Evolutionary conservation across 768 basidiomycete species (phyloP), one percentile per base, ranked within the genome.

Genomic region (Leccinum longicurvipes): DNA sequence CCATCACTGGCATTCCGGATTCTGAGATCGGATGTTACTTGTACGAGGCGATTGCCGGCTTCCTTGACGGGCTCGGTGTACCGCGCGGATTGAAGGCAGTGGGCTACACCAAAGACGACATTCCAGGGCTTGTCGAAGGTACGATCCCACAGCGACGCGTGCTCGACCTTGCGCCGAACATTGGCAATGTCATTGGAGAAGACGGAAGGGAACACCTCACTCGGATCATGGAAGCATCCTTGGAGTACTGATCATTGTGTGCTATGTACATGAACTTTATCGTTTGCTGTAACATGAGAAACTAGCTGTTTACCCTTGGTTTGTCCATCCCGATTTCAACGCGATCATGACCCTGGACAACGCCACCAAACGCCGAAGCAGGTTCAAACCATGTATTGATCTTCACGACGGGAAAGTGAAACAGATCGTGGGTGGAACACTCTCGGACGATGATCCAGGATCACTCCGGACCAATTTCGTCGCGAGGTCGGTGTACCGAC

Each of bases 401-500:
- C 82, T 99, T 15, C 97, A 99, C 73, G 82, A 87, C 56, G 97
- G 97, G 6, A 80, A 93, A 64, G 97, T 99, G 55, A 98, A 98
- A 74, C 97, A 99, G 74, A 98, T 99, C 53, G 91, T 99, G 14
- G 97, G 97, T 42, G 93, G 95, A 4, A 95, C 93, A 4, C 79
- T 99, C 28, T 90, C 89, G 19, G 88, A 92, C 50, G 63, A 71
- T 23, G 68, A 81, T 31, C 82, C 88, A 7, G 73, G 77, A 23
- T 69, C 67, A 39, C 77, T 97, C 61, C 82, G 81, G 70, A 95
- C 92, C 21, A 98, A 99, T 71, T 98, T 95, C 66, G 84, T 97
- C 42, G 84, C 95, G 58, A 90, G 83, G 95, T 87, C 27, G 36
- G 67, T 60, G 29, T 2, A 8, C n/a, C 36, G 12, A 53, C 23